Conservation (phyloP, 148 eudicot genomes). For the Rhododendron mucronatum region DNA sequence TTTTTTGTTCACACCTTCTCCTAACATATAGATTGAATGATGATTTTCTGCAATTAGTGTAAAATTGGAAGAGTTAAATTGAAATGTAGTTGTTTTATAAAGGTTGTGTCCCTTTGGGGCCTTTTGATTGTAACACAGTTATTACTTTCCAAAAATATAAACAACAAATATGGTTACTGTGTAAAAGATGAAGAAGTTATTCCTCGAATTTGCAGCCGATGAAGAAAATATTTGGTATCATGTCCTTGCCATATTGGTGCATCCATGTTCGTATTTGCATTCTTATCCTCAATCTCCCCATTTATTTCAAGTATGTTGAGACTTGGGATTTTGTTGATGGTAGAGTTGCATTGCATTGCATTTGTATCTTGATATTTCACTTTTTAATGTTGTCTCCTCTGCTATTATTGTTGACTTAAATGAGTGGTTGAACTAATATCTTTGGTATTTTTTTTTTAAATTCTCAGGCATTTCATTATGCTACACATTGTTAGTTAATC, state of each 20-base stretch:
- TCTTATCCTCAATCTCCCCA: background rate
- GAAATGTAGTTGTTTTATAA: background rate
- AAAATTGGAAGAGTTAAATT: background rate
- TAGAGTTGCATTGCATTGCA: background rate
- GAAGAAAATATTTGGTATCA: background rate
- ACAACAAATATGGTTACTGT: background rate
- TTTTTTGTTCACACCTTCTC: background rate
- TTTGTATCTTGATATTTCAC: background rate
- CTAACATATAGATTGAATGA: background rate
- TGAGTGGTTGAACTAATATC: background rate
- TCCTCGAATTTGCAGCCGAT: background rate
- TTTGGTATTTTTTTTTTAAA: background rate
- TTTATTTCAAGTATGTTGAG: background rate
- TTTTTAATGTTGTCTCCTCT: background rate
- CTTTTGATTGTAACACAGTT: background rate
- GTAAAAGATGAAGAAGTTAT: background rate
- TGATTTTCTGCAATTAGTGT: background rate
- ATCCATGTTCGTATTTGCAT: background rate
- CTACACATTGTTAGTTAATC: conserved; percentile 16
- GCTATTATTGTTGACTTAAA: background rate
- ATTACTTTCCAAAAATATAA: background rate
- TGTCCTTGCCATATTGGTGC: background rate
- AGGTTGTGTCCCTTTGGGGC: background rate
- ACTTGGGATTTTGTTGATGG: background rate
- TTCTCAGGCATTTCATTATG: conserved; percentile 15